A percentile compares a stretch with the other conserved stretches of the same genome.
phyloP scores from a whole-genome alignment of 495 filamentous ascomycete genomes.

The Friedmanniomyces simplex region DNA sequence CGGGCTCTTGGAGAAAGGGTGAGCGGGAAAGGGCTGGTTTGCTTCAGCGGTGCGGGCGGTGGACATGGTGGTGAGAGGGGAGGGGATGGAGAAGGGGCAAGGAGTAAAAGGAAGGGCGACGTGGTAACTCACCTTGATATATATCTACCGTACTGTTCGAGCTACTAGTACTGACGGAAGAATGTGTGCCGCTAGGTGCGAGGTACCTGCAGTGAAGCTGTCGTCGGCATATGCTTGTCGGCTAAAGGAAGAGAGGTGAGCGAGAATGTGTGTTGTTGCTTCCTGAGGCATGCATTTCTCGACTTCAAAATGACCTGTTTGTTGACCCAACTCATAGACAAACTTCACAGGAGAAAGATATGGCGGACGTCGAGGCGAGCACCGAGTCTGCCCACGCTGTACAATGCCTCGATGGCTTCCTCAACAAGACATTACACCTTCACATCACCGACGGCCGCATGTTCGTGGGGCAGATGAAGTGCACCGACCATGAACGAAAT shows the following conservation, averaged over 20 bases:
- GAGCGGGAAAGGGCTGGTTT: constrained; percentile 18
- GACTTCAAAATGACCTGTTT: too few relatives aligned
- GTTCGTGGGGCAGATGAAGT: constrained; percentile 86
- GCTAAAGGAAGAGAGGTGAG: too few relatives aligned
- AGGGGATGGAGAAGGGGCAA: background rate
- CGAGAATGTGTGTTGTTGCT: too few relatives aligned
- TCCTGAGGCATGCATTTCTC: too few relatives aligned
- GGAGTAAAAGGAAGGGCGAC: background rate
- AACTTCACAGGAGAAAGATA: background rate
- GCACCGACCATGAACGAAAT: constrained; percentile 83
- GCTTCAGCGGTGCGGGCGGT: constrained; percentile 17
- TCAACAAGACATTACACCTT: constrained; percentile 64
- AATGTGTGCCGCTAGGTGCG: too few relatives aligned
- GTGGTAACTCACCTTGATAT: background rate
- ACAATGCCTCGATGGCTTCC: constrained; percentile 29
- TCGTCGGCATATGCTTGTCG: too few relatives aligned
- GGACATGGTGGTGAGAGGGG: constrained; percentile 6
- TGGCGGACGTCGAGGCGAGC: background rate
- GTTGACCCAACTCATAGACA: background rate
- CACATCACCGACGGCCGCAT: constrained; percentile 75
- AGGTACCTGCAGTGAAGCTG: too few relatives aligned
- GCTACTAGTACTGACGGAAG: too few relatives aligned
- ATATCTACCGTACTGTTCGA: too few relatives aligned
- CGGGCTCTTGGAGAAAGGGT: constrained; percentile 30
- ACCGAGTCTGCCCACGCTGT: background rate